phyloP scores from a whole-genome alignment of 257 asterid genomes.

The Fraxinus americana region DNA sequence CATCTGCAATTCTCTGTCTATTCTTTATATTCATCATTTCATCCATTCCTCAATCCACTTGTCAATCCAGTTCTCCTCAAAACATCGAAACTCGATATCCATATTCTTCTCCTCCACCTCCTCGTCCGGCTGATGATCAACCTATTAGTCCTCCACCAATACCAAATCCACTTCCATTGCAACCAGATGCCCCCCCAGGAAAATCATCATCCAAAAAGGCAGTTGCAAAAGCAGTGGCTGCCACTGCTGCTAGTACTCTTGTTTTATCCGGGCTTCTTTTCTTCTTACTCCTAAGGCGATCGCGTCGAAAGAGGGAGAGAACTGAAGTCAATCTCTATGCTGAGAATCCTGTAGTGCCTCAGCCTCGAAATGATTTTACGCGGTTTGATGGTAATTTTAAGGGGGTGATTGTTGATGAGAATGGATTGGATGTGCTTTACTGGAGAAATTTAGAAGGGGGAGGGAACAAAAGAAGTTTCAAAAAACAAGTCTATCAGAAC shows the following conservation, averaged over 20 bases:
- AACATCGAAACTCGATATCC: constrained; percentile 74
- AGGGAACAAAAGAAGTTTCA: constrained; percentile 44
- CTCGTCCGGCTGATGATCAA: constrained; percentile 16
- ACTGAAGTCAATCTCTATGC: constrained; percentile 22
- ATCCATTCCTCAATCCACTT: constrained; percentile 34
- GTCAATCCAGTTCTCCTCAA: constrained; percentile 50
- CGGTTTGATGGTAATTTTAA: constrained; percentile 67
- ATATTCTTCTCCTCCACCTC: constrained; percentile 31
- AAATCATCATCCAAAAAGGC: constrained; percentile 46
- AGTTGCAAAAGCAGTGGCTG: constrained; percentile 72
- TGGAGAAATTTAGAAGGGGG: constrained; percentile 69
- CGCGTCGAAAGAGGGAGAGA: constrained; percentile 38
- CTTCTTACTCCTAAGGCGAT: constrained; percentile 38
- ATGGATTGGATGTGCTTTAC: constrained; percentile 87
- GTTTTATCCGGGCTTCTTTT: constrained; percentile 48
- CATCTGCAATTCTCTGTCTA: constrained; percentile 25
- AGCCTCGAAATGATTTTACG: constrained; percentile 35
- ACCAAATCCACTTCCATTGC: constrained; percentile 6
- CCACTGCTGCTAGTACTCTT: constrained; percentile 59
- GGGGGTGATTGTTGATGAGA: constrained; percentile 85
- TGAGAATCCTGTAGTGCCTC: constrained; percentile 26
- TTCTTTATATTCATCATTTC: constrained; percentile 38
- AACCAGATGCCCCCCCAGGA: constrained; percentile 21
- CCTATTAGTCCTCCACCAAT: constrained; percentile 20
- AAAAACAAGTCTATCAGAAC: constrained; percentile 45